Conservation (phyloP, 1,284 basidiomycete species). For the Cutaneotrichosporon cavernicola region DNA sequence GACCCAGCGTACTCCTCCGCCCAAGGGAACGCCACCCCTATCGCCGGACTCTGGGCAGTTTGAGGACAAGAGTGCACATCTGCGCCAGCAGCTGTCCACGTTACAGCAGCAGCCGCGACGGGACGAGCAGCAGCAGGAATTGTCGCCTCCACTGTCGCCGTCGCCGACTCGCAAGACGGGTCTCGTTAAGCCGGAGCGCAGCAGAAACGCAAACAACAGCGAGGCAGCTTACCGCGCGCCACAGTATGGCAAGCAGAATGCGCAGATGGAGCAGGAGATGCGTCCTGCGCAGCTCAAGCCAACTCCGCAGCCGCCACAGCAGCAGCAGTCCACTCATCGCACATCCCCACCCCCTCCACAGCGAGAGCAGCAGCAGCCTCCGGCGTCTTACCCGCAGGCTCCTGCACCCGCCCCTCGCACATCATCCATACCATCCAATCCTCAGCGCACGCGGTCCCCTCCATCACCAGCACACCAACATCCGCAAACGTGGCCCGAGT, state of each 20-base stretch:
- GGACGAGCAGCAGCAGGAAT: slow-evolving; percentile 5
- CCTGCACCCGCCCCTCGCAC: slow-evolving; percentile 19
- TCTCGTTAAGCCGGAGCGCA: slow-evolving; percentile 48
- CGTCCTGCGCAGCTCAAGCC: slow-evolving; percentile 15
- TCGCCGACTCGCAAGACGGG: slow-evolving; percentile 33
- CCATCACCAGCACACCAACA: slow-evolving; percentile 13
- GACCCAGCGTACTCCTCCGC: slow-evolving; percentile 44
- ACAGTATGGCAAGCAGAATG: slow-evolving; percentile 89
- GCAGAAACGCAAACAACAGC: slow-evolving; percentile 56
- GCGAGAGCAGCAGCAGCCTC: slow-evolving; percentile 13
- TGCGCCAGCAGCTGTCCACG: slow-evolving; percentile 1
- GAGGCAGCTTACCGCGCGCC: slow-evolving; percentile 84
- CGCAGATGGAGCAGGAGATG: slow-evolving; percentile 80
- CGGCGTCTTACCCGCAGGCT: slow-evolving; percentile 8
- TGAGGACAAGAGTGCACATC: slow-evolving; percentile 5
- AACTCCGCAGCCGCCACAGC: slow-evolving; percentile 26
- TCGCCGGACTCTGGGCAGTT: slow-evolving; percentile 39
- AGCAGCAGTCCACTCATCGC: slow-evolving; percentile 16
- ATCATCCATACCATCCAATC: slow-evolving; percentile 12
- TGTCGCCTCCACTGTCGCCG: slow-evolving; percentile 42
- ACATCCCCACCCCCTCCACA: slow-evolving; percentile 17
- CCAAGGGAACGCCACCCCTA: slow-evolving; percentile 47
- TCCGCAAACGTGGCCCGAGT: slow-evolving; percentile 21
- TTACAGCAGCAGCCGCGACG: neutral
- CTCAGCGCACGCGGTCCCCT: slow-evolving; percentile 21